Evolutionary conservation across 108 stramenopile genomes (phyloP), one percentile per base, ranked within the genome.

Genomic region (Skeletonema marinoi): DNA sequence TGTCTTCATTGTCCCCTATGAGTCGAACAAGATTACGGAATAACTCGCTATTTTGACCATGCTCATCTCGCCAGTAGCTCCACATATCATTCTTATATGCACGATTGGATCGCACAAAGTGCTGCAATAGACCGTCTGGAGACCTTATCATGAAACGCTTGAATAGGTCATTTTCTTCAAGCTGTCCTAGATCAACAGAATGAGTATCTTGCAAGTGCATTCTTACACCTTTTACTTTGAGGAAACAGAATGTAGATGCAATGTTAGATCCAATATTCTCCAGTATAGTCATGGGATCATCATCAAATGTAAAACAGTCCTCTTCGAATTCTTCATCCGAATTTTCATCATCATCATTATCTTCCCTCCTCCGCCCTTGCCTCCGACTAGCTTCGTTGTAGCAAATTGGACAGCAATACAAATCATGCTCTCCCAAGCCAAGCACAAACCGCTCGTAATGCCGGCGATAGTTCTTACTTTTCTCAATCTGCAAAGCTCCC

Each of bases 351-450:
- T 19, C 50, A 51, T 51, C 50, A 19, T 58, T 78, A 80, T 14
- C 41, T 77, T 8, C 68, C 78, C 32, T 58, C 48, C 42, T 80
- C 64, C 25, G 66, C 32, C 77, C 78, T n/a, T 59, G 36, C 16
- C 79, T 46, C 14, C 68, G 72, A 44, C 91, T 84, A 3, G 87
- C 84, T 61, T 88, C 89, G 7, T 70, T 71, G 60, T 91, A 94
- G 65, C 93, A 94, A 39, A 94, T 35, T 2, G 93, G 93, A 62
- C 93, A 94, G 60, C 74, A 85, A 70, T 92, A 94, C 17, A 92
- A 48, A 74, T 94, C 93, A 71, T 90, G 90, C 4, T 78, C 65
- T 0, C 87, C 77, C 61, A 70, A 12, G 21, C 63, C 48, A 11
- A 64, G 73, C 6, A 21, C 48, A 61, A 90, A 44, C 2, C 51